Evolutionary conservation across 345 rosid genomes (phyloP).

Genomic region (Crucihimalaya himalaica): DNA sequence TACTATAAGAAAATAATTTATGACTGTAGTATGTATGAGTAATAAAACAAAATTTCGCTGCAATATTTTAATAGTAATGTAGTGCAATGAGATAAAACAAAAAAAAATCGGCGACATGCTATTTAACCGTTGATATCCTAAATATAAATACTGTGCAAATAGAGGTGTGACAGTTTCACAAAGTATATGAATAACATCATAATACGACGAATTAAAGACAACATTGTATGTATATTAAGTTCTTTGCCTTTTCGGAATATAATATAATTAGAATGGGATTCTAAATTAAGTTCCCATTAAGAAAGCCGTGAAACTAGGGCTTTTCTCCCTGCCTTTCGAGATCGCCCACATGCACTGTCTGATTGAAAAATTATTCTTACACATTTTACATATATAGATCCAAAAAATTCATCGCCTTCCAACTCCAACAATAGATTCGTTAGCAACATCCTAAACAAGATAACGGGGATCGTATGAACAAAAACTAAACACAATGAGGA

Average conservation of each 20-base stretch:
- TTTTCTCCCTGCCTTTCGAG: slow-evolving; percentile 24
- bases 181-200: slow-evolving; percentile 3
- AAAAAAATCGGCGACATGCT: not conserved
- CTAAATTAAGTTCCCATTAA: not conserved
- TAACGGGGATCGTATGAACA: not conserved
- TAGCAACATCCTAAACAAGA: not conserved
- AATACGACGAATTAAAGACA: slow-evolving; percentile 10
- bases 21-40: no score
- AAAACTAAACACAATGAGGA: not conserved
- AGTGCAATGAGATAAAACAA: not conserved
- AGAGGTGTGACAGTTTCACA: slow-evolving; percentile 3
- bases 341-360: slow-evolving; percentile 29
- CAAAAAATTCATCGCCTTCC: not conserved
- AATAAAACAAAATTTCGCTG: not conserved
- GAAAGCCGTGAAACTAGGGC: slow-evolving; percentile 40
- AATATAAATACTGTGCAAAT: not conserved
- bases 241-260: not conserved
- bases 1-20: no score
- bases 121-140: not conserved
- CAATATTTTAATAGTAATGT: not conserved
- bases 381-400: not conserved
- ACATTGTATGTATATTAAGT: slow-evolving; percentile 20
- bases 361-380: slow-evolving; percentile 6
- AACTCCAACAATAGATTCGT: not conserved
- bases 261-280: not conserved